Evolutionary conservation across 106 monocot species (phyloP), one percentile per base, ranked within the genome.

Genomic region (Phalaenopsis equestris): DNA sequence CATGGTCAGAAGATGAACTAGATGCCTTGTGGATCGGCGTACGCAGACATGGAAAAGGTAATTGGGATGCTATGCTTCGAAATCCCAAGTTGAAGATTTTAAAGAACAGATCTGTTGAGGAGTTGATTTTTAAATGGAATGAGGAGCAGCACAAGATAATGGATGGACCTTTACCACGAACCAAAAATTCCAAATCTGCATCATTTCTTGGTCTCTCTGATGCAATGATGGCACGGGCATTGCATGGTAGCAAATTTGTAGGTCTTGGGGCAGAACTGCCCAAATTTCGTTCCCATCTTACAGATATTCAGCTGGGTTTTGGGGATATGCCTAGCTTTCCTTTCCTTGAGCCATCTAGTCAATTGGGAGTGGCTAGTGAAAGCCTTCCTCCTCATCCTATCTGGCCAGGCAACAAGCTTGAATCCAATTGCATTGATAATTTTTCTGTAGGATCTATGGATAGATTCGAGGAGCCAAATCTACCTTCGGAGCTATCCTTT

Each of bases 11-110:
- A 83, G 98, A 98, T 73, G 98, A 98, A 78, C 92, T 98, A 67
- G 98, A 98, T 88, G 87, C 90, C 74, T 91, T 98, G 52, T 98
- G 98, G 98, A 94, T 98, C 67, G 98, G 98, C 42, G 98, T 98
- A 47, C 90, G 98, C 37, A 90, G 98, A 49, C 90, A 98, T 86
- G 98, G 98, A 83, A 86, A 89, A 75, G 94, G 98, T 77, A 94
- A 93, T 74, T 98, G 98, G 98, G 94, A 98, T 52, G 79, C 80
- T 3, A 94, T 98, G 89, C 90, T 94, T 43, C 80, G 80, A 78
- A 92, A 98, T 82, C 86, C 94, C 15, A 94, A 93, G 74, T 80
- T 98, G 73, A 89, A 87, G 74, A 91, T 94, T 77, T 86, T 88
- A 43, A 89, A 83, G 55, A 77, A 90, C 41, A 92, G 79, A 82